Evolutionary conservation across 352 stramenopile species (phyloP), one percentile per base, ranked within the genome.

Genomic region (Globisporangium spinosum): DNA sequence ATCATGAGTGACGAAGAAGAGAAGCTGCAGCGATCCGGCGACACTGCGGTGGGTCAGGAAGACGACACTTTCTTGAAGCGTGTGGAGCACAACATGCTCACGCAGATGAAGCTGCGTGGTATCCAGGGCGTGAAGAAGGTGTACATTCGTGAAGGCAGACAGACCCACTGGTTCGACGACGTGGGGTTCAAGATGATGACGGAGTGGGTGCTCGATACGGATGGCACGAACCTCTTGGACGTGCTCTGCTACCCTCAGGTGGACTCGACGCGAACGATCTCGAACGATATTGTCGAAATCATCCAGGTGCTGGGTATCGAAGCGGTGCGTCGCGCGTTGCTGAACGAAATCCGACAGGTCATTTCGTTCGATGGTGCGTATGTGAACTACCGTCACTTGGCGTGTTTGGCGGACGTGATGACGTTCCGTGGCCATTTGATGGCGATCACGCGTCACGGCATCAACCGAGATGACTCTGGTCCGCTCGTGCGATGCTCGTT

Each of bases 371-470:
- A 99, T 90, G 97, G 97, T 77, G 97, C 97, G 20, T 99, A 99
- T 82, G 98, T 99, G 56, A 99, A 99, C 78, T 99, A 99, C 80
- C 96, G 98, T 64, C 98, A 99, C 80, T 78, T 99, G 72, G 95
- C 97, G 45, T 98, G 97, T 72, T 80, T 99, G 49, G 97, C 98
- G 40, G 98, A 99, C 81, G 96, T 99, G 17, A 99, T 99, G 98
- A 99, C 97, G 7, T 98, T 98, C 86, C 91, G 97, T 72, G 97
- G 97, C 5, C 92, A 98, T 64, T 82, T 99, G 25, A 97, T 96
- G 82, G 96, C 97, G 51, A 98, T 99, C 68, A 98, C 98, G 65
- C 92, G 98, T 71, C 97, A 99, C 73, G 98, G 98, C 62, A 99
- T 99, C 73, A 99, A 99, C 77, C 94, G 97, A 60, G 97, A 98